Percentiles rank a stretch among this genome's conserved stretches.
These are phyloP conservation scores for Dioszegia crocea DNA, from an alignment of 768 basidiomycete genomes.

Conservation along the genomic window DNA sequence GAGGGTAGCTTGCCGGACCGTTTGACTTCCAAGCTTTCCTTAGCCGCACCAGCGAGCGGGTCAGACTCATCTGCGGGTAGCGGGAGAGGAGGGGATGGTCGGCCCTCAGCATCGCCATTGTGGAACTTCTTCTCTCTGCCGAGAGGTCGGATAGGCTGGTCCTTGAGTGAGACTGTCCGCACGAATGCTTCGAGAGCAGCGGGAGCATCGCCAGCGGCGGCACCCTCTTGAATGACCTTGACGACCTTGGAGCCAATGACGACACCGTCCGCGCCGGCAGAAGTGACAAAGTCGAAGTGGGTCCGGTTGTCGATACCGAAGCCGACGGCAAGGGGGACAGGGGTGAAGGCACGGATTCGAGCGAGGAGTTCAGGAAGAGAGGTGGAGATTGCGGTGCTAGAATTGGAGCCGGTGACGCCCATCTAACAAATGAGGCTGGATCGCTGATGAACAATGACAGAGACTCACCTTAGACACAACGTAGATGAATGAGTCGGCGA, in stretches of 20 bases:
- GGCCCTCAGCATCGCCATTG: slow-evolving; percentile 35
- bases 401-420: slow-evolving; percentile 94
- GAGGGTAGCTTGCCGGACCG: slow-evolving; percentile 58
- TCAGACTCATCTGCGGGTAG: slow-evolving; percentile 27
- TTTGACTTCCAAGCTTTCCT: slow-evolving; percentile 28
- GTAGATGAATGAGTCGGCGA: slow-evolving; percentile 97
- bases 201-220: slow-evolving; percentile 51
- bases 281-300: slow-evolving; percentile 79
- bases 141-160: slow-evolving; percentile 24
- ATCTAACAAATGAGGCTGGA: slow-evolving; percentile 60
- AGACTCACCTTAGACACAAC: slow-evolving; percentile 82
- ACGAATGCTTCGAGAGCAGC: slow-evolving; percentile 58
- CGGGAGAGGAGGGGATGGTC: slow-evolving; percentile 32
- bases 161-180: slow-evolving; percentile 61
- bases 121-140: slow-evolving; percentile 21
- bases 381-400: slow-evolving; percentile 62
- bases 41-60: slow-evolving; percentile 16
- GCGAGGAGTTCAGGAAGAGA: slow-evolving; percentile 77
- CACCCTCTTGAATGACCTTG: slow-evolving; percentile 63
- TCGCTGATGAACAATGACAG: background rate
- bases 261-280: slow-evolving; percentile 89
- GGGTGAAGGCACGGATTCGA: slow-evolving; percentile 72
- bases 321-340: slow-evolving; percentile 85
- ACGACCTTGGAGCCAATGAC: slow-evolving; percentile 89
- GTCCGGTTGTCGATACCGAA: slow-evolving; percentile 88